phyloP scores from a whole-genome alignment of 2,329 filamentous ascomycete species.

The Nemania abortiva region DNA sequence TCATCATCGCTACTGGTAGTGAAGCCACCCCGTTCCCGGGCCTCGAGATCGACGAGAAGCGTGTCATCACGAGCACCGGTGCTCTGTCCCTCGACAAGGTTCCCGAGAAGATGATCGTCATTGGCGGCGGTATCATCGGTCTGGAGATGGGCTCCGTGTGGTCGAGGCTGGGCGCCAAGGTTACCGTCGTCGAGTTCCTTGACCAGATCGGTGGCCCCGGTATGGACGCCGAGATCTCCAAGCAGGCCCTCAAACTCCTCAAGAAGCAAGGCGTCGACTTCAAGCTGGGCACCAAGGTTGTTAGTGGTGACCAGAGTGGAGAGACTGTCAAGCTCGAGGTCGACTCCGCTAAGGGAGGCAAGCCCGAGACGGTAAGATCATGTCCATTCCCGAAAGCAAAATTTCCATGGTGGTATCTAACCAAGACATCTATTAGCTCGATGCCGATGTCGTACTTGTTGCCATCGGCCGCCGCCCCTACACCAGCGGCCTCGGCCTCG shows the following conservation, averaged over 20 bases:
- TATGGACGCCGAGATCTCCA: slow-evolving; percentile 95
- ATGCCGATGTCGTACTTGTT: slow-evolving; percentile 94
- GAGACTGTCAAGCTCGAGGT: slow-evolving; percentile 84
- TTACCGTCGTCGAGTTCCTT: slow-evolving; percentile 97
- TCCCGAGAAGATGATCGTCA: slow-evolving; percentile 96
- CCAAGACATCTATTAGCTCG: slow-evolving; percentile 70
- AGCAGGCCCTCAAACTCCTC: slow-evolving; percentile 90
- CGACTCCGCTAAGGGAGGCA: slow-evolving; percentile 95
- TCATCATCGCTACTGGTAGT: slow-evolving; percentile 95
- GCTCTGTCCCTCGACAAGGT: slow-evolving; percentile 90
- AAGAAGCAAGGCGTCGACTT: slow-evolving; percentile 98
- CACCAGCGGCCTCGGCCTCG: slow-evolving; percentile 89
- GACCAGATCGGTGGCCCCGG: slow-evolving; percentile 96
- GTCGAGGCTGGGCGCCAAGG: slow-evolving; percentile 92
- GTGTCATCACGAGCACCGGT: slow-evolving; percentile 95
- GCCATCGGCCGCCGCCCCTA: slow-evolving; percentile 97
- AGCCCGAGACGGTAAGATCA: slow-evolving; percentile 82
- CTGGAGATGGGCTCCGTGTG: slow-evolving; percentile 99
- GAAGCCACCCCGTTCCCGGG: slow-evolving; percentile 97
- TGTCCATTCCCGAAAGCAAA: background rate
- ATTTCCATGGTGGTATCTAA: slow-evolving; percentile 9
- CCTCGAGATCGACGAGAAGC: slow-evolving; percentile 96
- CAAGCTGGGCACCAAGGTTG: slow-evolving; percentile 97
- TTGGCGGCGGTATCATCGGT: slow-evolving; percentile 98
- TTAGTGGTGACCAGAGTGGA: slow-evolving; percentile 82